Conservation (phyloP, 208 protist species). For the Histomonas meleagridis region DNA sequence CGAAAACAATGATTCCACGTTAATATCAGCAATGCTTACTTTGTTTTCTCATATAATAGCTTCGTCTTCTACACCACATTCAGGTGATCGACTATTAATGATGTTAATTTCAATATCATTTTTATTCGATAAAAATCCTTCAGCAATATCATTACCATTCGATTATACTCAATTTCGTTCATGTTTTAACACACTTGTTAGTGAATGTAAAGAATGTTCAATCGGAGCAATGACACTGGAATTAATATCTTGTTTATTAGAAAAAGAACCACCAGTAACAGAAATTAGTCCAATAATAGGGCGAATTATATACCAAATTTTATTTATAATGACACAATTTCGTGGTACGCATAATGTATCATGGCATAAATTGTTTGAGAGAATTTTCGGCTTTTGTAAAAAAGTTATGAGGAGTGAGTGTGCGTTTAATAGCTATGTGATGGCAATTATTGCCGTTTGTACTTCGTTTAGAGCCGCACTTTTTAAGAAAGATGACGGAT, state of each 20-base stretch:
- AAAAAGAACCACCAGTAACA: not conserved
- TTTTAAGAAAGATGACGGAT: conserved; percentile 21
- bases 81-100: not conserved
- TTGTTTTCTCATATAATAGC: not conserved
- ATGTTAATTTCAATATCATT: not conserved
- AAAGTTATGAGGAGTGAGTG: not conserved
- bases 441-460: not conserved
- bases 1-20: not conserved
- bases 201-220: not conserved
- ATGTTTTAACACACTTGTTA: not conserved
- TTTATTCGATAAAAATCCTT: not conserved
- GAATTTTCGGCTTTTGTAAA: not conserved
- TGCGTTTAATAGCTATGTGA: not conserved
- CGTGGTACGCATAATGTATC: not conserved
- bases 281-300: not conserved
- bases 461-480: not conserved
- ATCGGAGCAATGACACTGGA: not conserved
- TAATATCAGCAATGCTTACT: not conserved
- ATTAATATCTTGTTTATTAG: not conserved
- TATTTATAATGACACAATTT: not conserved
- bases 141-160: not conserved
- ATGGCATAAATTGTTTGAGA: not conserved
- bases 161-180: not conserved
- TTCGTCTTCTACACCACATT: not conserved
- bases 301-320: not conserved